Evolutionary conservation across 176 grass and related monocot genomes (phyloP).

Genomic region (Raddia guianensis): DNA sequence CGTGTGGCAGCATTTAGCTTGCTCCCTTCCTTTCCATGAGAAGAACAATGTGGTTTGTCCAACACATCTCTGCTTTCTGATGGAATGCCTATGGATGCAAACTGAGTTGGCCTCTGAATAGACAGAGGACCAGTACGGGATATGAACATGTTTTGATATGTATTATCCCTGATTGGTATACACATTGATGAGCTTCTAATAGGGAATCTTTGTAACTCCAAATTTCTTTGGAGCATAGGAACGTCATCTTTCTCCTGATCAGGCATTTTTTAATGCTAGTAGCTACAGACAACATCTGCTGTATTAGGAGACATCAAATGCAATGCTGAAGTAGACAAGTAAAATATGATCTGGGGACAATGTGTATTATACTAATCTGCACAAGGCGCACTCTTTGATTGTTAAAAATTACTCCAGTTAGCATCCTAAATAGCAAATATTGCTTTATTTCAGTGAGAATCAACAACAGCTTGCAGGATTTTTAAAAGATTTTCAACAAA

Average conservation of each 20-base stretch:
- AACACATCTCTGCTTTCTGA: constrained; percentile 35
- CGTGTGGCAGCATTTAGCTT: constrained; percentile 49
- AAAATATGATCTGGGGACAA: neutral
- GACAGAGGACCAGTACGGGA: constrained; percentile 59
- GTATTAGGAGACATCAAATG: neutral
- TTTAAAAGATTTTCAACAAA: neutral
- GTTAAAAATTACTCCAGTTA: neutral
- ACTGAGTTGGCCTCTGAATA: constrained; percentile 43
- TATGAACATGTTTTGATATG: constrained; percentile 46
- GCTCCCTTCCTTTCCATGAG: constrained; percentile 41
- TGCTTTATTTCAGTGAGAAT: neutral
- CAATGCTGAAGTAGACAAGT: neutral
- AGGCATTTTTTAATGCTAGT: constrained; percentile 49
- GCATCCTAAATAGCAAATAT: neutral
- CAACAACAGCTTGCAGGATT: neutral
- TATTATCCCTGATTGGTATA: constrained; percentile 57
- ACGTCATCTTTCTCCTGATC: constrained; percentile 55
- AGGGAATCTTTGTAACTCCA: constrained; percentile 63
- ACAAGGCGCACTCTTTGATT: neutral
- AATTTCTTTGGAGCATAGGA: constrained; percentile 61
- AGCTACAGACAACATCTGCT: constrained; percentile 18
- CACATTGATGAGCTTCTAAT: constrained; percentile 74
- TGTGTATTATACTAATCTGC: neutral
- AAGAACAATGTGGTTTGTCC: constrained; percentile 38
- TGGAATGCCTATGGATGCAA: constrained; percentile 37